Conservation (phyloP, 192 early-diverging fungal species). For the Glomus cerebriforme region DNA sequence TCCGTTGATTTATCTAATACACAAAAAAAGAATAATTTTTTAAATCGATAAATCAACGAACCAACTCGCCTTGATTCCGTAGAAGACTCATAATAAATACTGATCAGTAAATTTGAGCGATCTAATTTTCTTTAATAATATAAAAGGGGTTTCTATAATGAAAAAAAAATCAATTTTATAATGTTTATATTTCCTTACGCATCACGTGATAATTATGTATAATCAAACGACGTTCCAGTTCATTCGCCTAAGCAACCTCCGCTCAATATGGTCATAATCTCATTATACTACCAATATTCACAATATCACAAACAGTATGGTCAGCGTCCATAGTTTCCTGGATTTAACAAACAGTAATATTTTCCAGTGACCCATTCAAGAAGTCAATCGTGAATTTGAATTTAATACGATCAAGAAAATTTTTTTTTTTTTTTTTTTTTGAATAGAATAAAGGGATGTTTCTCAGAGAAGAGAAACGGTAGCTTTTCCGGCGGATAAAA, state of each 20-base stretch:
- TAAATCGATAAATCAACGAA: too few relatives aligned
- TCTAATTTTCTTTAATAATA: too few relatives aligned
- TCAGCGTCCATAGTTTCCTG: background rate
- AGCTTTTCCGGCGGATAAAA: conserved; percentile 52
- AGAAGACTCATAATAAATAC: too few relatives aligned
- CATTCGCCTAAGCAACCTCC: background rate
- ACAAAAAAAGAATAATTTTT: too few relatives aligned
- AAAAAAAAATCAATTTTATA: too few relatives aligned
- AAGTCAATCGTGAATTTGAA: background rate
- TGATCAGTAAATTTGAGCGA: too few relatives aligned
- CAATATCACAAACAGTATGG: background rate
- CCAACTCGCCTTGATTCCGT: too few relatives aligned
- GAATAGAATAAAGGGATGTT: conserved; percentile 53
- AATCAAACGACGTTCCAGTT: too few relatives aligned
- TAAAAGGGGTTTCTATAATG: too few relatives aligned
- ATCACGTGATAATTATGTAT: too few relatives aligned
- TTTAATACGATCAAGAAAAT: background rate
- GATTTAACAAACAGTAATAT: background rate
- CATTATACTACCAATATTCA: background rate
- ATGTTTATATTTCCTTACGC: too few relatives aligned
- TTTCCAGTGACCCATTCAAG: background rate
- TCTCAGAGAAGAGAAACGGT: conserved; percentile 50
- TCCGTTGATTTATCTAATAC: too few relatives aligned
- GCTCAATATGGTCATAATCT: background rate
- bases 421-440: background rate